Evolutionary conservation across 2,329 filamentous ascomycete species (phyloP).

Genomic region (Ophiostoma piceae): DNA sequence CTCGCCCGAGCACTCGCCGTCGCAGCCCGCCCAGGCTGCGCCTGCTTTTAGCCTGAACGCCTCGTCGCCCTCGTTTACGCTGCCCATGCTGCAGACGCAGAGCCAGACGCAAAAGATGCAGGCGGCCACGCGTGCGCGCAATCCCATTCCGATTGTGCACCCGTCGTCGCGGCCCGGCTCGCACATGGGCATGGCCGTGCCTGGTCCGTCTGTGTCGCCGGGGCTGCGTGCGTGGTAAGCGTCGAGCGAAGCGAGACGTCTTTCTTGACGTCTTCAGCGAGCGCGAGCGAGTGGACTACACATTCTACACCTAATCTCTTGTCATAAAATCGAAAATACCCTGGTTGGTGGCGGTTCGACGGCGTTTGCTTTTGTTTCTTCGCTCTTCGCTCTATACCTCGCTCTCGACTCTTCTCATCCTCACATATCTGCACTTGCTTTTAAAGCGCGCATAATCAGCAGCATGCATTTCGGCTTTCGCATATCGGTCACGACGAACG

Average conservation of each 20-base stretch:
- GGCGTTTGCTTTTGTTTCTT: background rate
- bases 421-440: too few relatives aligned
- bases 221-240: constrained; percentile 37
- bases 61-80: constrained; percentile 60
- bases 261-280: too few relatives aligned
- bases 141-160: constrained; percentile 97
- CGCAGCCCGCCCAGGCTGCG: constrained; percentile 73
- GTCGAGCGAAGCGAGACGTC: background rate
- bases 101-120: constrained; percentile 60
- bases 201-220: constrained; percentile 61
- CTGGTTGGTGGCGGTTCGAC: constrained; percentile 28
- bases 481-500: constrained; percentile 34
- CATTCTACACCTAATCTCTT: too few relatives aligned
- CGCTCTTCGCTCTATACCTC: too few relatives aligned
- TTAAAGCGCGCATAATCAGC: constrained; percentile 9
- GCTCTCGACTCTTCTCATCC: too few relatives aligned
- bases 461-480: constrained; percentile 7
- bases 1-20: constrained; percentile 84
- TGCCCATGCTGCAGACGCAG: constrained; percentile 60
- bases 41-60: constrained; percentile 71
- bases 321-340: constrained; percentile 30
- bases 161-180: constrained; percentile 57
- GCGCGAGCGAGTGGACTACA: too few relatives aligned
- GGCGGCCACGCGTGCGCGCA: constrained; percentile 79
- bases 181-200: constrained; percentile 81